A percentile compares a stretch with the other conserved stretches of the same genome.
phyloP scores from a whole-genome alignment of 2,329 filamentous ascomycete species.

The Magnaporthales sp. region DNA sequence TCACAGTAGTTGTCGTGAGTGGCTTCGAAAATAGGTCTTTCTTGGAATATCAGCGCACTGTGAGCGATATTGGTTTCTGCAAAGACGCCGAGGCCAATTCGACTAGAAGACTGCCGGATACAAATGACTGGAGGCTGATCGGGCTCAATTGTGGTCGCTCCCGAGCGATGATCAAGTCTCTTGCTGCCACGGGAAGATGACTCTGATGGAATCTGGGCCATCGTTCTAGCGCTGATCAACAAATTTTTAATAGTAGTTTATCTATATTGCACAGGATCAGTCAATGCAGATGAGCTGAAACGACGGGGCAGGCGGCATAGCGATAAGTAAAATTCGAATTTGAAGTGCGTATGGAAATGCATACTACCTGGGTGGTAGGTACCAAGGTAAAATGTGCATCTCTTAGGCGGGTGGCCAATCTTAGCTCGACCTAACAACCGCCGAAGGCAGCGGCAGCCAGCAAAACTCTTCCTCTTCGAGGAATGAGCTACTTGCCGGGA shows the following conservation, averaged over 20 bases:
- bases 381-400: too few species aligned
- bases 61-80: constrained; percentile 15
- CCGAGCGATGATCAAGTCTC: not conserved
- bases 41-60: constrained; percentile 18
- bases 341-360: not conserved
- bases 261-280: not conserved
- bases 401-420: not conserved
- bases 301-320: not conserved
- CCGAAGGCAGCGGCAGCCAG: not conserved
- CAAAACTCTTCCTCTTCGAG: not conserved
- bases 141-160: not conserved
- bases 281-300: not conserved
- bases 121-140: not conserved
- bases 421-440: not conserved
- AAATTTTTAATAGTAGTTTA: not conserved
- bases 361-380: too few species aligned
- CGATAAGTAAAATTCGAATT: not conserved
- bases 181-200: not conserved
- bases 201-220: not conserved
- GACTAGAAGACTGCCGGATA: not conserved
- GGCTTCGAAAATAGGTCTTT: constrained; percentile 15
- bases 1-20: constrained; percentile 9
- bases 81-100: constrained; percentile 21
- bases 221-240: not conserved
- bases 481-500: not conserved